Evolutionary conservation across 306 rosid species (phyloP), one percentile per base, ranked within the genome.

Genomic region (Hippophae gyantsensis): DNA sequence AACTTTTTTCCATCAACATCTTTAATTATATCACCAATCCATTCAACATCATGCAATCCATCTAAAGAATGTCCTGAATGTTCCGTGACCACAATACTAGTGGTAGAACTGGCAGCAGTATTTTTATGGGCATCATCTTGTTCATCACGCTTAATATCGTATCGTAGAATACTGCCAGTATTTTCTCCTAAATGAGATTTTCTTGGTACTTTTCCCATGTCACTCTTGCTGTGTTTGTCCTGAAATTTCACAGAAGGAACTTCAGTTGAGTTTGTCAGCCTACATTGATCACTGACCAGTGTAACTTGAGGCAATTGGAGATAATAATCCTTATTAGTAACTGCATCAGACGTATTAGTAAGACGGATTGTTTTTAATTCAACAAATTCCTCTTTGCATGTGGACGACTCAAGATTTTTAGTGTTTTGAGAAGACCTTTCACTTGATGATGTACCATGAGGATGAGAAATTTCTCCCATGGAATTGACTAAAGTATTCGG

Each of bases 11-110:
- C 84, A 48, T 80, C 86, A 14, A 53, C 69, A 57, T 68, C 54
- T 54, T 73, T 75, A 62, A 71, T 48, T 48, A 56, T 68, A 62
- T 73, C 74, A 42, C 93, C 99, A 48, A 80, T 65, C 99, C 99
- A 93, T 78, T 88, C 80, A 60, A 93, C 77, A 52, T 52, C 72
- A 66, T 47, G 81, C 61, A 78, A 76, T 48, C 64, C 83, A 59
- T 82, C 77, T 8, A 81, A 76, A 61, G 81, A 51, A 74, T 64
- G 56, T 47, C 67, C 71, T 43, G 78, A 26, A 55, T 63, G 75
- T 53, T 72, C 87, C 44, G 51, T 52, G 68, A 65, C 60, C 67
- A 62, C 78, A 52, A 59, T 52, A 63, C 67, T 63, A 71, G 81
- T 77, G 70, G 68, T 86, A 73, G 73, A 74, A 68, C 66, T 70